Base-by-base conservation (phyloP, 2,329 filamentous ascomycete genomes). In the Blumeria graminis region DNA sequence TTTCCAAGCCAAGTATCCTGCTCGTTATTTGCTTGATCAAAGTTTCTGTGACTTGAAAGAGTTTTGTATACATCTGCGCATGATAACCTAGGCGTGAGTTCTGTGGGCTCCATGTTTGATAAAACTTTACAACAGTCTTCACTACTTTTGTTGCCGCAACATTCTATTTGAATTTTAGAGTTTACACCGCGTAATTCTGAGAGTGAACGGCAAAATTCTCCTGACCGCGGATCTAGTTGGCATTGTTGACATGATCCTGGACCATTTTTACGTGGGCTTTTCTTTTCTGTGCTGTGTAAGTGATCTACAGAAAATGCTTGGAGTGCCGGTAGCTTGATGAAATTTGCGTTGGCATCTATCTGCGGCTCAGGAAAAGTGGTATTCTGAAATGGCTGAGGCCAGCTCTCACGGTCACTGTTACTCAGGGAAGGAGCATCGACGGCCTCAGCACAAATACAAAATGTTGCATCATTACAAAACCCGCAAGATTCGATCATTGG, bases 201-300 rank as follows among this genome's bases (percentile, higher is more conserved):
- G 55, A 90, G 77, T 10, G 84, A 82, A 60, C 86, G 83, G 69
- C 86, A 92, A 71, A 92, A 92, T 39, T 89, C 76, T 1, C 84
- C 86, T 3, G 85, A 86, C 65, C 83, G 82, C 16, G 86, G 84
- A 65, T 90, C 85, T 1, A 78, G 73, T 58, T 82, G 75, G 65
- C 86, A 92, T 69, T 90, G 84, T 3, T 82, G 77, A 65, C 86
- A 92, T 14, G 82, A 84, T 9, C 86, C 86, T 0, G 86, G 86
- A 0, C 84, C 84, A 56, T 82, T 82, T 46, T 51, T 62, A 56
- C 63, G 67, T 10, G 65, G 64, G 48, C 64, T 64, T n/a, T 48
- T 28, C 32, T 48, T 16, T 28, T 48, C 16, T 48, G 45, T 28
- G 22, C 22, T 28, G 22, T 28, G 22, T 28, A 28, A 4, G 22